Conservation (phyloP, 1,284 basidiomycete genomes). For the Takashimella tepidaria region DNA sequence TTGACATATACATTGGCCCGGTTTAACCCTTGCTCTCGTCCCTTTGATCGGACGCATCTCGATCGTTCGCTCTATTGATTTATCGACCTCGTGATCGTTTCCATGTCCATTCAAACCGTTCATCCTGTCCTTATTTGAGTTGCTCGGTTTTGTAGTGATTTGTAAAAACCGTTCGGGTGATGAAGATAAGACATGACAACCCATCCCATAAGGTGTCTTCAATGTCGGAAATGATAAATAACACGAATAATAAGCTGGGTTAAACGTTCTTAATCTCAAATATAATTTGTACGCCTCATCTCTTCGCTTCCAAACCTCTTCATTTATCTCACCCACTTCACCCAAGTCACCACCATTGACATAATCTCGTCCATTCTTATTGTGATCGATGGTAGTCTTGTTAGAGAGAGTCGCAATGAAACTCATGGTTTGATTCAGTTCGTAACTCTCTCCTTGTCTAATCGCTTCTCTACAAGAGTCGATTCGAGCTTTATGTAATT, state of each 20-base stretch:
- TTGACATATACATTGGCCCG: slow-evolving; percentile 38
- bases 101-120: too few relatives aligned
- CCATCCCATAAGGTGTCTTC: slow-evolving; percentile 47
- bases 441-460: slow-evolving; percentile 86
- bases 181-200: slow-evolving; percentile 65
- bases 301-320: too few relatives aligned
- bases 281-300: slow-evolving; percentile 38
- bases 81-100: too few relatives aligned
- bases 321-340: too few relatives aligned
- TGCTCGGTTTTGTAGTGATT: slow-evolving; percentile 60
- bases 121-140: background rate
- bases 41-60: slow-evolving; percentile 97
- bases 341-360: too few relatives aligned
- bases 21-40: slow-evolving; percentile 51
- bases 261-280: slow-evolving; percentile 62
- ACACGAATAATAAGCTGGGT: slow-evolving; percentile 87
- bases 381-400: slow-evolving; percentile 39
- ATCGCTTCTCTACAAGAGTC: slow-evolving; percentile 69
- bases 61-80: slow-evolving; percentile 38
- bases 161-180: slow-evolving; percentile 92
- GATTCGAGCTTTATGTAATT: slow-evolving; percentile 67
- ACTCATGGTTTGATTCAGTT: slow-evolving; percentile 84
- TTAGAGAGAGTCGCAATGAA: slow-evolving; percentile 49
- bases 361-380: slow-evolving; percentile 36
- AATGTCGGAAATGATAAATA: slow-evolving; percentile 63